Base-by-base conservation (phyloP, 73 alveolate species). In the Blepharisma japonicum region DNA sequence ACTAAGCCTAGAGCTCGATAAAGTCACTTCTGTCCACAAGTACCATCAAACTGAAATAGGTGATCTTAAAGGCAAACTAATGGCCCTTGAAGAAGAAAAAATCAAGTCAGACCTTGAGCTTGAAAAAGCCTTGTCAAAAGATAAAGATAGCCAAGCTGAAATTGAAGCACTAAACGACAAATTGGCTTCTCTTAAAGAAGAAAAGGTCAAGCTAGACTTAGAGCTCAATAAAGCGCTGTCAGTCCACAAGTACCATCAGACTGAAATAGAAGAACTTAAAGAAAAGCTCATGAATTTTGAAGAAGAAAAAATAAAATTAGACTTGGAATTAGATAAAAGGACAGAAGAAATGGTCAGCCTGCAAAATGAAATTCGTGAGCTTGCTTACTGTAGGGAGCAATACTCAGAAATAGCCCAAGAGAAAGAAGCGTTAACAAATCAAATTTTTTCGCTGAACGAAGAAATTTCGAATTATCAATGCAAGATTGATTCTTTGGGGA, bases 191-290 rank as follows among this genome's bases (percentile, higher is more conserved):
- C 27, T 53, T 4, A 53, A 53, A 14, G 67, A 53, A 0, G 23
- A 53, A 53, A 53, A 53, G n/a, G n/a, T 20, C 23, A 53, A 53
- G 4, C 67, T 53, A 53, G 67, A 53, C 67, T 53, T 53, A 53
- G 67, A 53, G 4, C n/a, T 14, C 67, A 53, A 11, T 53, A 53
- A 20, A 53, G 23, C n/a, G 27, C 23, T 53, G 4, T 53, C 67
- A 53, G 27, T 53, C n/a, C 67, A 53, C n/a, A 53, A 53, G n/a
- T 14, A 53, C 2, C 23, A 20, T 53, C 67, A 53, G 67, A 53
- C 23, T 53, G 42, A 32, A 32, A 53, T 53, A 53, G 67, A 53
- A 53, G 23, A 20, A 14, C 67, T 53, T 53, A 20, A 53, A 53
- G 67, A 53, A 53, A 53, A 53, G 27, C n/a, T 53, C 67, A 53